phyloP scores from a whole-genome alignment of 1,284 basidiomycete species.

The Puccinia horiana region DNA sequence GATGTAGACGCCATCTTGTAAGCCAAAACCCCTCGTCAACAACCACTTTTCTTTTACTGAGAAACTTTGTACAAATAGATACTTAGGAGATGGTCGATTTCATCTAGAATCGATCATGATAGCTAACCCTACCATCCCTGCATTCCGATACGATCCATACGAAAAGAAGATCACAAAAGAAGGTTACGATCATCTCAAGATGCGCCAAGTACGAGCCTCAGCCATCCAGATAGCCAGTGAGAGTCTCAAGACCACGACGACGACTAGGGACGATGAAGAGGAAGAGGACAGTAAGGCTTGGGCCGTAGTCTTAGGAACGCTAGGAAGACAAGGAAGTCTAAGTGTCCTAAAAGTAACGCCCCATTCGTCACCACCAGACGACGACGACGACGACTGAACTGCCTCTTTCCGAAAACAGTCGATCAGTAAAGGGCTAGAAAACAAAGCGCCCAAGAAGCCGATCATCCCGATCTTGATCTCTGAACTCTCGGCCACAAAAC shows the following conservation, averaged over 20 bases:
- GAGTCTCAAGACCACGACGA: conserved; percentile 60
- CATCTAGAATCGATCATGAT: conserved; percentile 99
- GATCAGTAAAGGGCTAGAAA: conserved; percentile 62
- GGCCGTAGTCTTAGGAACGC: conserved; percentile 93
- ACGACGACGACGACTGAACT: conserved; percentile 6
- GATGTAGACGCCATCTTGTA: conserved; percentile 85
- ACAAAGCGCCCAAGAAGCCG: conserved; percentile 60
- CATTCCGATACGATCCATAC: conserved; percentile 98
- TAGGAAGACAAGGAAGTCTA: conserved; percentile 90
- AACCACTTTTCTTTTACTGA: conserved; percentile 49
- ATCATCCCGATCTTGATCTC: conserved; percentile 88
- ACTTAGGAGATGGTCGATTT: conserved; percentile 96
- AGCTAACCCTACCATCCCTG: conserved; percentile 90
- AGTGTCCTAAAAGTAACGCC: conserved; percentile 72
- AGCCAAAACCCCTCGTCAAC: conserved; percentile 56
- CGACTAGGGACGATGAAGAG: conserved; percentile 52
- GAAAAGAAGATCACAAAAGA: conserved; percentile 95
- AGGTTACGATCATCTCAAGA: conserved; percentile 83
- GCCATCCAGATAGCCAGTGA: conserved; percentile 71
- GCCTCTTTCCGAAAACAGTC: conserved; percentile 63
- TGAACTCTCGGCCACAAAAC: conserved; percentile 90
- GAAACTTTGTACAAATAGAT: too few relatives aligned
- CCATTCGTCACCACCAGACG: background rate
- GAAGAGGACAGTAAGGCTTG: conserved; percentile 62
- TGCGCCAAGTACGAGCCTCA: conserved; percentile 73